Evolutionary conservation across 805 yeast species (phyloP).

Genomic region (Geotrichum ghanense): DNA sequence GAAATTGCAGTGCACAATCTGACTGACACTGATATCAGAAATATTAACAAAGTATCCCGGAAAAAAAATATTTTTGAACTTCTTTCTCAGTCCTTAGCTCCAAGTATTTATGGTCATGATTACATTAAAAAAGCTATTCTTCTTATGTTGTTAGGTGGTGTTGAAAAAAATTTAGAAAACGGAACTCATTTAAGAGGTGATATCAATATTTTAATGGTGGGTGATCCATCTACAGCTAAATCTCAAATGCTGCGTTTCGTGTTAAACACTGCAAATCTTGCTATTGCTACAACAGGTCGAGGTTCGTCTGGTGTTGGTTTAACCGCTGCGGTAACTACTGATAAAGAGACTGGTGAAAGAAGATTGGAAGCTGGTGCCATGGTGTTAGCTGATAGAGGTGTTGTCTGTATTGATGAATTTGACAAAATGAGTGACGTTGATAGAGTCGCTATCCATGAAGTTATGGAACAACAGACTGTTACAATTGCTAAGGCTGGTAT

Average conservation of each 20-base stretch:
- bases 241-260: constrained; percentile 93
- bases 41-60: constrained; percentile 68
- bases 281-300: constrained; percentile 96
- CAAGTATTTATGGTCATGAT: constrained; percentile 90
- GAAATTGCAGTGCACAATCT: constrained; percentile 53
- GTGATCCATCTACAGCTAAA: constrained; percentile 98
- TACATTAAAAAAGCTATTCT: constrained; percentile 84
- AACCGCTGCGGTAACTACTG: constrained; percentile 96
- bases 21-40: constrained; percentile 74
- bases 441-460: constrained; percentile 97
- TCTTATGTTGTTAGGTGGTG: constrained; percentile 86
- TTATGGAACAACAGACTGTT: constrained; percentile 98
- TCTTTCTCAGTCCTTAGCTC: constrained; percentile 81
- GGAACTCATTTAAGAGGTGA: constrained; percentile 98
- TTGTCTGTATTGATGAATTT: constrained; percentile 97
- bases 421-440: constrained; percentile 97
- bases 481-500: constrained; percentile 98
- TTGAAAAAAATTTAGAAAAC: constrained; percentile 83
- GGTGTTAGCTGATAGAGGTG: constrained; percentile 96
- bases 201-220: constrained; percentile 90
- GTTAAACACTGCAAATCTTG: constrained; percentile 85
- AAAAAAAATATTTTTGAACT: constrained; percentile 63
- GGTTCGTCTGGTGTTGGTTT: constrained; percentile 99
- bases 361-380: constrained; percentile 97
- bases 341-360: constrained; percentile 94